phyloP scores from a whole-genome alignment of 768 basidiomycete species.

The Auriculariales sp. region DNA sequence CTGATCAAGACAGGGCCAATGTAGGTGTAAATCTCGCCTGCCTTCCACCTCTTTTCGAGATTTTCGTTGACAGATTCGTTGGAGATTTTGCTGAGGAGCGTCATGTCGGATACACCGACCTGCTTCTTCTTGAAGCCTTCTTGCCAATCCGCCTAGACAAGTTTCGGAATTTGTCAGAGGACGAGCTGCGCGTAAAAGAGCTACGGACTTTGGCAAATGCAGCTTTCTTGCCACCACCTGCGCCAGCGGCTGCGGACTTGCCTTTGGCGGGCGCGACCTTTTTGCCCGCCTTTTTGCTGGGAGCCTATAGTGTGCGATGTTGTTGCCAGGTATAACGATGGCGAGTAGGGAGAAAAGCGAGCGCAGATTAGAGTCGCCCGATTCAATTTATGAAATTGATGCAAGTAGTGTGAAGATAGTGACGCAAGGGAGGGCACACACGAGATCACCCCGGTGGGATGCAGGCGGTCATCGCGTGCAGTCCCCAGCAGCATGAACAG shows the following conservation, averaged over 20 bases:
- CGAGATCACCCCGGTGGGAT: no score
- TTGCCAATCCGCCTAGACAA: conserved; percentile 93
- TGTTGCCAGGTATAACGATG: no score
- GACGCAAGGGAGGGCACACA: no score
- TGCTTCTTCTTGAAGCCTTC: conserved; percentile 99
- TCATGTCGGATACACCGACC: conserved; percentile 98
- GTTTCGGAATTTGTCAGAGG: conserved; percentile 8
- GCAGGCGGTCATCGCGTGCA: no score
- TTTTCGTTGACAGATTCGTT: conserved; percentile 98
- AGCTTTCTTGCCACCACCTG: conserved; percentile 20
- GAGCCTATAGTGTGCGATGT: no score
- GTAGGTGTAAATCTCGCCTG: conserved; percentile 95
- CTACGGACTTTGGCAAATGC: conserved; percentile 63
- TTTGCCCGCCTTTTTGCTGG: conserved; percentile 84
- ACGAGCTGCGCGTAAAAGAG: not conserved
- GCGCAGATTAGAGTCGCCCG: no score
- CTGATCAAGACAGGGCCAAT: conserved; percentile 96
- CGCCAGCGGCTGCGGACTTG: conserved; percentile 26
- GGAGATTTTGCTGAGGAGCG: conserved; percentile 86
- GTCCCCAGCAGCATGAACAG: no score
- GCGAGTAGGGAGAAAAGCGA: no score
- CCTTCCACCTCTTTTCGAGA: conserved; percentile 89
- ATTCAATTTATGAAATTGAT: no score
- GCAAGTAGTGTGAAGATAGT: no score
- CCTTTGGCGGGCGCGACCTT: conserved; percentile 53